These are phyloP conservation scores for Atkinsonella texensis DNA, from an alignment of 2,329 filamentous ascomycete species.

Conservation along the genomic window DNA sequence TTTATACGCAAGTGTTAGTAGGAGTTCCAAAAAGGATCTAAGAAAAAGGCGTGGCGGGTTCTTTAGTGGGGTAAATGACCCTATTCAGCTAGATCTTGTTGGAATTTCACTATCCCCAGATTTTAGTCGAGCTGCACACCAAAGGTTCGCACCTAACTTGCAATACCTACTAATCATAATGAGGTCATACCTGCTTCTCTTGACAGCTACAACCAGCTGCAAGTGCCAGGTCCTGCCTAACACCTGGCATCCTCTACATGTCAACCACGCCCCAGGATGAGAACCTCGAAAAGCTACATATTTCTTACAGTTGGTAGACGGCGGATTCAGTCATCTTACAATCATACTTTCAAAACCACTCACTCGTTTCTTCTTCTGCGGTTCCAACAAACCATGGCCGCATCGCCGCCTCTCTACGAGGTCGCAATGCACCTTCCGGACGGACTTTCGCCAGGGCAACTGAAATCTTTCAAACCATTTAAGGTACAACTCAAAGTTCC, in stretches of 20 bases:
- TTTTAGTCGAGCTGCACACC: too few species aligned
- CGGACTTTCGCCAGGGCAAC: conserved; percentile 27
- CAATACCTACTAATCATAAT: not conserved
- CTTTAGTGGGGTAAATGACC: too few species aligned
- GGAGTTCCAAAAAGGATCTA: too few species aligned
- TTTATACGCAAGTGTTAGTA: too few species aligned
- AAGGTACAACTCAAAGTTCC: not conserved
- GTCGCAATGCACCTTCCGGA: conserved; percentile 29
- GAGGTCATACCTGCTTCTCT: not conserved
- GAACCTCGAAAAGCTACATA: not conserved
- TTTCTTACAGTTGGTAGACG: not conserved
- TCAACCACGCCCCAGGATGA: not conserved
- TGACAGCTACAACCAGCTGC: too few species aligned
- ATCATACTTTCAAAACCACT: not conserved
- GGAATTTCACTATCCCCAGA: too few species aligned
- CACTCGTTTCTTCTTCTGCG: not conserved
- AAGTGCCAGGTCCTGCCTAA: too few species aligned
- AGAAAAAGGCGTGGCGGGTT: too few species aligned
- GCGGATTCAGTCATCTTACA: not conserved
- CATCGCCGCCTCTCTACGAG: conserved; percentile 8
- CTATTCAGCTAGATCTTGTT: too few species aligned
- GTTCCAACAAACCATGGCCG: not conserved
- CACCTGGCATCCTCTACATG: too few species aligned
- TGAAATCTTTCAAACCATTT: conserved; percentile 29
- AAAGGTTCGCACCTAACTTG: too few species aligned